Evolutionary conservation across 2,329 filamentous ascomycete genomes (phyloP), one percentile per base, ranked within the genome.

Genomic region (Aureobasidium melanogenum): DNA sequence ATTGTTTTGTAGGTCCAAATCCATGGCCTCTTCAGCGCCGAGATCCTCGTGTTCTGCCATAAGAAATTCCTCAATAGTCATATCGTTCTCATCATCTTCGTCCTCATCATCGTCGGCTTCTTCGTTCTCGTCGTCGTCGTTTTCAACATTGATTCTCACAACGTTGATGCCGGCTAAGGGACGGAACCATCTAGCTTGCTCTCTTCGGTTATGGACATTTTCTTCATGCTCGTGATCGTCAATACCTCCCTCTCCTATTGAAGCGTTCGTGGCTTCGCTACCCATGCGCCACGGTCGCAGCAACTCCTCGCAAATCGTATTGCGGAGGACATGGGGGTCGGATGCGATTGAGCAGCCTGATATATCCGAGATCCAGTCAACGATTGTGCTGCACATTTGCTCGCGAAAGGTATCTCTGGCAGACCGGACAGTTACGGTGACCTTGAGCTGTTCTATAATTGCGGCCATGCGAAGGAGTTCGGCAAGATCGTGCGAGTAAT

Each of bases 361-460:
- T 68, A 99, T 95, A 73, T 99, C 95, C 57, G 87, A 83, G 22
- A 99, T 82, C 95, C 95, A 99, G 68, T 97, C 92, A 59, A 99
- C 88, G 64, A 99, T 93, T 17, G 91, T 91, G n/a, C 89, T 91
- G 68, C 92, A 97, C 95, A 99, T 99, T 72, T 97, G 89, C 72
- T 99, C 94, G 63, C 94, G 84, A 76, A 97, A 99, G 0, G 91
- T 97, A 74, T 99, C 94, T 67, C 95, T 84, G 5, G 94, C 86
- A 10, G 93, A 96, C 47, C 94, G 85, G 64, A 99, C 91, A 0
- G 94, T 99, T 52, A 97, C 91, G 0, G 94, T 97, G 62, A 99
- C 85, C 71, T 96, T 92, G 73, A 99, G 97, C 63, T 96, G 87
- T 74, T 99, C 94, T 66, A 99, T 89, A 24, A 94, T 86, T 65